A percentile compares a stretch with the other conserved stretches of the same genome.
Conservation (phyloP, 768 basidiomycete species). For the Suillus bovinus region DNA sequence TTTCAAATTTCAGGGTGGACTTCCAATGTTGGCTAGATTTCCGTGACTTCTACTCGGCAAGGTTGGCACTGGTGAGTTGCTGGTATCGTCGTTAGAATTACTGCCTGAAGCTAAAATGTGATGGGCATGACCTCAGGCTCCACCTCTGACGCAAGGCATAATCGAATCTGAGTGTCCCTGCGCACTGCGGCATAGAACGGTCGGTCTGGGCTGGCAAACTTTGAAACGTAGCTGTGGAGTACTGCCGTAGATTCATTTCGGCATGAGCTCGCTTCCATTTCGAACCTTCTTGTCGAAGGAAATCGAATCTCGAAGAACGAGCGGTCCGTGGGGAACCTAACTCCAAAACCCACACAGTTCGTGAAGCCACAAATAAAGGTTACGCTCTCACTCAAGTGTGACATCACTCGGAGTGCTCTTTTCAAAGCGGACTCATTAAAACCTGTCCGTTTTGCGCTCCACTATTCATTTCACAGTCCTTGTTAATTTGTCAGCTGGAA, state of each 20-base stretch:
- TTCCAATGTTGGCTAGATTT: background rate
- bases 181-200: background rate
- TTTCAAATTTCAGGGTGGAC: background rate
- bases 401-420: background rate
- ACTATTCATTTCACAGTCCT: background rate
- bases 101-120: background rate
- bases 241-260: background rate
- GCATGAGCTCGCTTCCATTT: background rate
- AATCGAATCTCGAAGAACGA: background rate
- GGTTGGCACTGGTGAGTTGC: background rate
- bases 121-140: background rate
- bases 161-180: background rate
- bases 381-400: background rate
- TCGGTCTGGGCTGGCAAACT: background rate
- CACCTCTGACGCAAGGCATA: background rate
- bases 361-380: background rate
- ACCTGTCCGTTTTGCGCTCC: background rate
- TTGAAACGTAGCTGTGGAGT: conserved; percentile 2
- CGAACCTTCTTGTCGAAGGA: background rate
- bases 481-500: background rate
- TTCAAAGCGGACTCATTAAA: background rate
- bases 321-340: background rate
- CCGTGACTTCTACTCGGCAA: background rate
- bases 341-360: background rate
- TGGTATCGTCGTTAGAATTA: background rate